A percentile compares a stretch with the other conserved stretches of the same genome.
Conservation (phyloP, 345 rosid species). For the Leavenworthia alabamica region DNA sequence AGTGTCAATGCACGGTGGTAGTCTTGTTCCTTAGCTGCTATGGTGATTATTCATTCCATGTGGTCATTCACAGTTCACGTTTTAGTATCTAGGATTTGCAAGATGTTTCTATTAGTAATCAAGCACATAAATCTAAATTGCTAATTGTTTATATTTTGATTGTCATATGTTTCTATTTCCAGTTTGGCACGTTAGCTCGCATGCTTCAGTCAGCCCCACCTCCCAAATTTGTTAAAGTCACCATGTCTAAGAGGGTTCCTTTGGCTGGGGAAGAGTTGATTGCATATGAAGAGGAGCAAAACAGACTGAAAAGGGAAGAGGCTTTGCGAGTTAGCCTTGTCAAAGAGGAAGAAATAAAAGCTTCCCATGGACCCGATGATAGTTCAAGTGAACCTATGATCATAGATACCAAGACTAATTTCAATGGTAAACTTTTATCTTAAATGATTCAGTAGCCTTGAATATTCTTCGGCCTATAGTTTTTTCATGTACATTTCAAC, state of each 20-base stretch:
- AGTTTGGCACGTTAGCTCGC: conserved; percentile 95
- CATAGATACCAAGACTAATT: conserved; percentile 50
- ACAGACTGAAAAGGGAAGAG: conserved; percentile 78
- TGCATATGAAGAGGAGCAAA: conserved; percentile 97
- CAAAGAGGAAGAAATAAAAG: conserved; percentile 84
- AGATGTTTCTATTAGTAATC: neutral
- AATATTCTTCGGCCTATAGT: neutral
- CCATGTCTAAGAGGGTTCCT: conserved; percentile 91
- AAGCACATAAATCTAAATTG: neutral
- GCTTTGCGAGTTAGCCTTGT: conserved; percentile 73
- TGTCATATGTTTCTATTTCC: conserved; percentile 26
- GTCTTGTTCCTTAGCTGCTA: neutral
- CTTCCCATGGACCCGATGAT: conserved; percentile 45
- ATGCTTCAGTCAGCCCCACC: conserved; percentile 99
- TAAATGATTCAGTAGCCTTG: neutral
- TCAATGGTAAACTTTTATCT: conserved; percentile 52
- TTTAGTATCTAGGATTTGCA: neutral
- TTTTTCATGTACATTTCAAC: neutral
- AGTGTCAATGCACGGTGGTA: neutral
- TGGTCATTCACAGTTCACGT: neutral
- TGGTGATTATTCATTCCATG: neutral
- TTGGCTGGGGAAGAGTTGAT: conserved; percentile 93
- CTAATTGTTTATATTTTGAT: neutral
- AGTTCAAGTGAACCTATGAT: conserved; percentile 75
- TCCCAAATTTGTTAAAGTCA: conserved; percentile 94